Conservation (phyloP, 176 grass and related monocot species). For the Cenchrus purpureus region DNA sequence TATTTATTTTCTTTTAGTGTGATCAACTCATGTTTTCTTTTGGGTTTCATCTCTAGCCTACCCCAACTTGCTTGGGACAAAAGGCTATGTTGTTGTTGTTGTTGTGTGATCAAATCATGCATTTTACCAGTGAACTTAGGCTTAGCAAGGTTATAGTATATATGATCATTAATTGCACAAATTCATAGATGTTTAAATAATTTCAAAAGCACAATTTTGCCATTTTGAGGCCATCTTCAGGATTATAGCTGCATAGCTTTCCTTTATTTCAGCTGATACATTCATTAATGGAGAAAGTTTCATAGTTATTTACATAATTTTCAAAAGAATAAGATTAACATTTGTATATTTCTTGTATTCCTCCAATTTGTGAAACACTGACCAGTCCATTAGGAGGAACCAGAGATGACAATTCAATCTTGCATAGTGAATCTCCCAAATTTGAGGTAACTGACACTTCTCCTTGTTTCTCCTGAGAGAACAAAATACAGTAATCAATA, state of each 20-base stretch:
- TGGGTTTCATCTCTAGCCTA: no score
- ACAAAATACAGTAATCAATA: slow-evolving; percentile 14
- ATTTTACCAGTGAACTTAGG: background rate
- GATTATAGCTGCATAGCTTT: background rate
- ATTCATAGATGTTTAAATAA: background rate
- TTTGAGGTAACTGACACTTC: slow-evolving; percentile 75
- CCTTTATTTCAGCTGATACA: background rate
- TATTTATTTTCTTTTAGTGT: slow-evolving; percentile 15
- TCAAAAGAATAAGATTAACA: slow-evolving; percentile 4
- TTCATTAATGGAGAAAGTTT: background rate
- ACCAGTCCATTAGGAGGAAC: slow-evolving; percentile 83
- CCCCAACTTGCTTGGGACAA: no score
- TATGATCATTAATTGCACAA: background rate
- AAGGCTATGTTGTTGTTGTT: no score
- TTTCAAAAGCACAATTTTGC: slow-evolving; percentile 16
- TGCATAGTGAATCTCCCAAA: slow-evolving; percentile 84
- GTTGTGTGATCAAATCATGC: background rate
- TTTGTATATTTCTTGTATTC: slow-evolving; percentile 9
- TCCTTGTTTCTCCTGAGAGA: slow-evolving; percentile 76
- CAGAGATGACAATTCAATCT: slow-evolving; percentile 76
- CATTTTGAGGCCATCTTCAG: background rate
- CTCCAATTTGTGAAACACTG: slow-evolving; percentile 40
- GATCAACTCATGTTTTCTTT: no score
- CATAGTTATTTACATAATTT: background rate
- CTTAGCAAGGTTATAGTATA: background rate